phyloP scores from a whole-genome alignment of 2,329 filamentous ascomycete species.

The Exophiala lecanii-corni region DNA sequence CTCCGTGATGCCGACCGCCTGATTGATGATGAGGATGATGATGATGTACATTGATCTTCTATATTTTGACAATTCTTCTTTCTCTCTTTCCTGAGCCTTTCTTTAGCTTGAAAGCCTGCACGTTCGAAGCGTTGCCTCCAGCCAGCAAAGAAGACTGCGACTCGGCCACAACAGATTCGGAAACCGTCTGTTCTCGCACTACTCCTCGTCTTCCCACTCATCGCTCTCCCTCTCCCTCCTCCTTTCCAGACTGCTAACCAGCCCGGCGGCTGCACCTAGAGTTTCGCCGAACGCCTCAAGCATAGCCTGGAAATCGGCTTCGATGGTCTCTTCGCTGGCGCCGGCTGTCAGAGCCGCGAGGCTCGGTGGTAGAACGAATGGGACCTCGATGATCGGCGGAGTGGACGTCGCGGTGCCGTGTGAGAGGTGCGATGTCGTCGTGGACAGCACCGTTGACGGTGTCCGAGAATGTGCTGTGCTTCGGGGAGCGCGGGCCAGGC shows the following conservation, averaged over 20 bases:
- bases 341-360: slow-evolving; percentile 36
- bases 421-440: not conserved
- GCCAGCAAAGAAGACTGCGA: too few species aligned
- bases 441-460: not conserved
- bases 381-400: slow-evolving; percentile 33
- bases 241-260: slow-evolving; percentile 24
- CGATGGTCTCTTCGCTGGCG: slow-evolving; percentile 34
- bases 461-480: not conserved
- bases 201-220: slow-evolving; percentile 18
- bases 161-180: too few species aligned
- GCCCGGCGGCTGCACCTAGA: slow-evolving; percentile 35
- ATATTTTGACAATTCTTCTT: too few species aligned
- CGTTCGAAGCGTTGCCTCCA: too few species aligned
- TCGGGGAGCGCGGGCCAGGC: too few species aligned
- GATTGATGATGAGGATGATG: too few species aligned
- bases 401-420: not conserved
- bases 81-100: too few species aligned
- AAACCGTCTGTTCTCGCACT: too few species aligned
- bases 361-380: slow-evolving; percentile 36
- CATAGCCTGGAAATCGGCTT: slow-evolving; percentile 38
- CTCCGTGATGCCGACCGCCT: too few species aligned
- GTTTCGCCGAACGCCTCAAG: slow-evolving; percentile 38
- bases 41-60: too few species aligned
- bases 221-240: slow-evolving; percentile 17
- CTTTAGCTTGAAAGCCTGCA: too few species aligned